Percentiles rank a stretch among this genome's conserved stretches.
Evolutionary conservation across 1,139 yeast species (phyloP).

Genomic region (Zygotorulaspora mrakii): DNA sequence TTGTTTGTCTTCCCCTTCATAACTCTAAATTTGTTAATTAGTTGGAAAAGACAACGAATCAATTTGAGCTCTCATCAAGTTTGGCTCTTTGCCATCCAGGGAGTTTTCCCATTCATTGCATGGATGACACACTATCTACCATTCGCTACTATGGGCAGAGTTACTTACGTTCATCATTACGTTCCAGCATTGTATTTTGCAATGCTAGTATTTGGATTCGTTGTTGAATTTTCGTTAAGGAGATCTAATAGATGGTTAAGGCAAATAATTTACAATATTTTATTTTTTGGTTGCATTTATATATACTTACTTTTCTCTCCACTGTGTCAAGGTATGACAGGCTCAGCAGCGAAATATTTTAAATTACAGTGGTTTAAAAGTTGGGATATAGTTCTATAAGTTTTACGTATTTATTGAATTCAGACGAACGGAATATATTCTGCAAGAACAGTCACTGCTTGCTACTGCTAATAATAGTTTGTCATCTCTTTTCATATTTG

Average conservation of each 20-base stretch:
- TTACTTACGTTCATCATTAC: slow-evolving; percentile 78
- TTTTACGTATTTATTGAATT: slow-evolving; percentile 3
- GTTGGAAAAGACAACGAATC: slow-evolving; percentile 61
- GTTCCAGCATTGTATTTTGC: slow-evolving; percentile 80
- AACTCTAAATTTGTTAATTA: slow-evolving; percentile 42
- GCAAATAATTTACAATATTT: slow-evolving; percentile 34
- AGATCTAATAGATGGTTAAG: slow-evolving; percentile 32
- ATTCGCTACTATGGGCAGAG: slow-evolving; percentile 75
- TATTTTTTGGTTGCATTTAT: slow-evolving; percentile 41
- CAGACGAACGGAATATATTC: slow-evolving; percentile 47
- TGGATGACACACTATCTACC: slow-evolving; percentile 73
- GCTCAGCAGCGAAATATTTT: slow-evolving; percentile 44
- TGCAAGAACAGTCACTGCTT: slow-evolving; percentile 65
- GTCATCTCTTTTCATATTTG: slow-evolving; percentile 27
- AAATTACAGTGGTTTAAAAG: slow-evolving; percentile 48
- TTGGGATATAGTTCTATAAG: slow-evolving; percentile 40
- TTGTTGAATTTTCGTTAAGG: slow-evolving; percentile 44
- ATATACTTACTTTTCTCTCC: slow-evolving; percentile 49
- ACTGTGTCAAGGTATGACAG: slow-evolving; percentile 54
- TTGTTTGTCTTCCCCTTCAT: slow-evolving; percentile 37
- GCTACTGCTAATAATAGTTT: slow-evolving; percentile 54
- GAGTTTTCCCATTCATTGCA: slow-evolving; percentile 60
- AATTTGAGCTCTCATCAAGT: slow-evolving; percentile 30
- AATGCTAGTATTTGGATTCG: slow-evolving; percentile 57
- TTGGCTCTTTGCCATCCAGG: slow-evolving; percentile 47